Base-by-base conservation (phyloP, 2,329 filamentous ascomycete species). In the Anisogramma anomala region DNA sequence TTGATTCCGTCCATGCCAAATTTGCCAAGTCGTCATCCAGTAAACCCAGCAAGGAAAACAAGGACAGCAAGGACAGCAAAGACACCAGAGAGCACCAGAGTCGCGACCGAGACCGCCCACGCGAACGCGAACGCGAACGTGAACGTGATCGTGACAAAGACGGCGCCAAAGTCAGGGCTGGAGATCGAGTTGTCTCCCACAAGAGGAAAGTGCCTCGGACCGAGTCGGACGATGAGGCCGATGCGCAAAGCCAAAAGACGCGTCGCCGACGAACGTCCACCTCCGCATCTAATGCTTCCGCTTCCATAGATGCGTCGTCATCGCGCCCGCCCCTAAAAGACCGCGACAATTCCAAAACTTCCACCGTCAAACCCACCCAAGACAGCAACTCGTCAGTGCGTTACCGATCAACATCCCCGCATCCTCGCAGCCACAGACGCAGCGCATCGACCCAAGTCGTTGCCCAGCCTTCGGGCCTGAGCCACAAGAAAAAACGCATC, bases 361-460 rank as follows among this genome's bases (percentile, higher is more conserved):
- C 58, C 10, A 55, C 59, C 34, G 50, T 52, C 3, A 60, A 57
- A 41, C 44, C 53, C 15, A 53, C 57, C 28, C 52, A 57, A 42
- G 62, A 66, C 9, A 51, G 51, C 11, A 38, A n/a, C n/a, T n/a
- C 49, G 14, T 44, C 57, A 15, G 22, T 9, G 6, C 58, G 58
- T 33, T 61, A 64, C 41, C 58, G 71, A 47, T 84, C 80, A 8
- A 60, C 66, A 15, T 84, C 80, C 14, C 79, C 79, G 9, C 72
- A 68, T 35, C 56, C 64, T 36, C 69, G 71, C 50, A 56, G 61
- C 20, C 79, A 84, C 54, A 71, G 77, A 39, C 70, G 79, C 45
- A 81, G 78, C 49, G 62, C 68, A 20, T 84, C 80, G 2, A 79
- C 73, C 0, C 78, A 82, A 52, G 64, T 79, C 15, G 67, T 72